These are phyloP conservation scores for Daphne laureola DNA, from an alignment of 441 rosid species.

Conservation along the genomic window DNA sequence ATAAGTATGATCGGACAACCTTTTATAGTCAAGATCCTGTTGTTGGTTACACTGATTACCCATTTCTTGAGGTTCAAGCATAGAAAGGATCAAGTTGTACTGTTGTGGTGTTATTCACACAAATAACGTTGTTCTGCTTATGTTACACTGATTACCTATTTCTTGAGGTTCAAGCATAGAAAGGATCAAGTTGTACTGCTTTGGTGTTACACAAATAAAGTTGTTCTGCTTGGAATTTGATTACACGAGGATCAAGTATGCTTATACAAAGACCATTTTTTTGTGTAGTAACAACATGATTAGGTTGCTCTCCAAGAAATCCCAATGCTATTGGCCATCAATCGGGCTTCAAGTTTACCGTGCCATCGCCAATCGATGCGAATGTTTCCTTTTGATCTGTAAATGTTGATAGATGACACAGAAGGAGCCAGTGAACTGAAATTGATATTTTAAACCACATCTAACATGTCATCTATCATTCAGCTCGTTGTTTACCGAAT, in stretches of 20 bases:
- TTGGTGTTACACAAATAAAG: no score
- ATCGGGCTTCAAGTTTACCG: constrained; percentile 5
- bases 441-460: constrained; percentile 5
- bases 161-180: no score
- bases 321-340: not conserved
- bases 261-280: no score
- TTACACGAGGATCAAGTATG: no score
- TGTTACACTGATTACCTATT: constrained; percentile 8
- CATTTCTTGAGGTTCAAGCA: no score
- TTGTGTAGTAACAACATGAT: no score
- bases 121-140: no score
- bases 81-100: no score
- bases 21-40: constrained; percentile 4
- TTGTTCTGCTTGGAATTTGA: no score
- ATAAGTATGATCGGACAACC: not conserved
- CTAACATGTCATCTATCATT: constrained; percentile 28
- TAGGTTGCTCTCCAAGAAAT: not conserved
- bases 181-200: no score
- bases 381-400: constrained; percentile 3
- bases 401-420: not conserved
- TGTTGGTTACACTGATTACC: constrained; percentile 9
- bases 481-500: constrained; percentile 21
- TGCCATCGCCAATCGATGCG: not conserved
- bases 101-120: no score
- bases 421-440: constrained; percentile 1